Base-by-base conservation (phyloP, 352 stramenopile species). In the Phytophthora pluvialis region DNA sequence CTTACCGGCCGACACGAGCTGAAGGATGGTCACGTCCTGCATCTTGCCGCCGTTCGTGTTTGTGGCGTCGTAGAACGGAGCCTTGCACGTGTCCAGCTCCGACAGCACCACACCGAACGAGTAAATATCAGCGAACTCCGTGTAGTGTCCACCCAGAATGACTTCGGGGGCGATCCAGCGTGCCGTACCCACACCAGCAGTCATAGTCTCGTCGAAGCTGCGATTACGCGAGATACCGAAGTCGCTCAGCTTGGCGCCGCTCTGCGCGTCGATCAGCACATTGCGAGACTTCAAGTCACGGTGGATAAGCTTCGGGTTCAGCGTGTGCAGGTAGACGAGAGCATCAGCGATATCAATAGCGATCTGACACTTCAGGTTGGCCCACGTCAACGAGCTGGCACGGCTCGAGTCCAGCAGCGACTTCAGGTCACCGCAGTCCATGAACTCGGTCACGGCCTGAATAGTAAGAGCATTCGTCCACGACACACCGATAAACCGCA, bases 211-310 rank as follows among this genome's bases (percentile, higher is more conserved):
- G 35, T 83, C 69, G 39, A 78, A 72, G 33, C 67, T 82, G 29
- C 75, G 72, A 43, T 89, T 82, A 11, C 81, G 77, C 28, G 78
- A 89, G 54, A 89, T 88, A 57, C 78, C 78, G 46, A 92, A 92
- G 49, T 91, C 81, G 39, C 77, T 89, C 26, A 92, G 53, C 66
- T 92, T 92, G 13, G 81, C 80, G 0, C 78, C 72, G 8, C 54
- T 78, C 49, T 85, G 65, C 8, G 77, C 66, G 48, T 90, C 80
- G 18, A 92, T 83, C 29, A 90, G 60, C 18, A 92, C 70, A 55
- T 90, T 92, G 26, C 80, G 78, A 25, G 81, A 88, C 67, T 88
- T 89, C 28, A 91, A 68, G 52, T 91, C 80, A 35, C 83, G 79
- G 53, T 90, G 78, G 31, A 88, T 87, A 4, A 89, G 59, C 62